Conservation (phyloP, 305 asterid species). For the Solanum hybrid region DNA sequence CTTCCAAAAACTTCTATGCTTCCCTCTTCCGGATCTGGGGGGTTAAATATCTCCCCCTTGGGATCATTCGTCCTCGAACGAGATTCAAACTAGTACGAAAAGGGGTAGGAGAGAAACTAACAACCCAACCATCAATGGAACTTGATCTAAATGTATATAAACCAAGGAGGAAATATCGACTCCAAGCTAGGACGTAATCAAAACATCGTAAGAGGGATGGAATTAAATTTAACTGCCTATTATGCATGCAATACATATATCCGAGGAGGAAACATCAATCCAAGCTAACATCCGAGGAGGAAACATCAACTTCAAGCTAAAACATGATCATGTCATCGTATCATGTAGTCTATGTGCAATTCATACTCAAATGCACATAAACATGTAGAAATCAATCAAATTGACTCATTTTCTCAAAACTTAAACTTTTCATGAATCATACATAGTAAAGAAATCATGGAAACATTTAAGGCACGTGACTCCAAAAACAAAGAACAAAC, state of each 20-base stretch:
- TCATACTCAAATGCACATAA: neutral
- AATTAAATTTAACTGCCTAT: neutral
- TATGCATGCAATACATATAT: neutral
- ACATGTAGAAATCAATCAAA: neutral
- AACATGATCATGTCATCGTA: neutral
- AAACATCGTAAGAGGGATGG: neutral
- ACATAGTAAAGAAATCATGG: neutral
- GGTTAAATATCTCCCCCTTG: too few relatives aligned
- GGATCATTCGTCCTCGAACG: too few relatives aligned
- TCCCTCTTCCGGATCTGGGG: too few relatives aligned
- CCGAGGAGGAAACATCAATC: neutral
- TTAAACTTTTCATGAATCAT: neutral
- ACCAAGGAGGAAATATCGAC: too few relatives aligned
- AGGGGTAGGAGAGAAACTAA: too few relatives aligned
- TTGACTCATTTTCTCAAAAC: neutral
- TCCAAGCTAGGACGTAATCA: neutral
- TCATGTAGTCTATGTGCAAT: neutral
- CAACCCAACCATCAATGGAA: too few relatives aligned
- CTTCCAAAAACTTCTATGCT: too few relatives aligned
- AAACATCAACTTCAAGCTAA: neutral
- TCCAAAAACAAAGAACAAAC: too few relatives aligned
- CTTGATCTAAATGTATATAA: too few relatives aligned
- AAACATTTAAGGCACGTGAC: too few relatives aligned
- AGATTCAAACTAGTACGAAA: too few relatives aligned
- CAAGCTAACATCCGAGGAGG: neutral